A percentile compares a stretch with the other conserved stretches of the same genome.
Conservation (phyloP, 495 filamentous ascomycete genomes). For the Lophium mytilinum region DNA sequence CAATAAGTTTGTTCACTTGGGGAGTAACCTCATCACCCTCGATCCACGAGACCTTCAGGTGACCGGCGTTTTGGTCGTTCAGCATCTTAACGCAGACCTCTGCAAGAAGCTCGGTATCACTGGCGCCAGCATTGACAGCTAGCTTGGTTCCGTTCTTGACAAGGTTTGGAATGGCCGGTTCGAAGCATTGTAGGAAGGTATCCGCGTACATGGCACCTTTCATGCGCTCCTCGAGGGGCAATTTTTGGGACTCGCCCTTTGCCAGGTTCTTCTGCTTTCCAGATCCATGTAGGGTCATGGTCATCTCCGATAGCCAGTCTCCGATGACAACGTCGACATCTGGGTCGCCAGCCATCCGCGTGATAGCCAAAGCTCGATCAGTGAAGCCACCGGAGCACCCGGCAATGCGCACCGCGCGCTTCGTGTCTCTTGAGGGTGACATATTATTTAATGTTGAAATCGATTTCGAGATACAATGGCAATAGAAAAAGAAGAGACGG, state of each 20-base stretch:
- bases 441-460: background rate
- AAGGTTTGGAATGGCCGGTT: constrained; percentile 24
- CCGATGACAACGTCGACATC: constrained; percentile 22
- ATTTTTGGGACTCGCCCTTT: background rate
- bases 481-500: background rate
- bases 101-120: constrained; percentile 26
- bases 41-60: constrained; percentile 28
- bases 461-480: background rate
- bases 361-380: constrained; percentile 15
- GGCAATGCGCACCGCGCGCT: constrained; percentile 19
- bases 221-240: constrained; percentile 16
- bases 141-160: constrained; percentile 22
- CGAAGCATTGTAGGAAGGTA: constrained; percentile 22
- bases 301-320: constrained; percentile 25
- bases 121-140: constrained; percentile 29
- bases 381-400: constrained; percentile 21
- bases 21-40: constrained; percentile 29
- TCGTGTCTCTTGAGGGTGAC: constrained; percentile 1
- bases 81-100: constrained; percentile 20
- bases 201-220: constrained; percentile 19
- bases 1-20: constrained; percentile 19
- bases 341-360: constrained; percentile 18
- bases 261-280: constrained; percentile 16
- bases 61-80: constrained; percentile 13
- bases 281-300: constrained; percentile 26